Evolutionary conservation across 106 monocot genomes (phyloP).

Genomic region (Triglochin maritima): DNA sequence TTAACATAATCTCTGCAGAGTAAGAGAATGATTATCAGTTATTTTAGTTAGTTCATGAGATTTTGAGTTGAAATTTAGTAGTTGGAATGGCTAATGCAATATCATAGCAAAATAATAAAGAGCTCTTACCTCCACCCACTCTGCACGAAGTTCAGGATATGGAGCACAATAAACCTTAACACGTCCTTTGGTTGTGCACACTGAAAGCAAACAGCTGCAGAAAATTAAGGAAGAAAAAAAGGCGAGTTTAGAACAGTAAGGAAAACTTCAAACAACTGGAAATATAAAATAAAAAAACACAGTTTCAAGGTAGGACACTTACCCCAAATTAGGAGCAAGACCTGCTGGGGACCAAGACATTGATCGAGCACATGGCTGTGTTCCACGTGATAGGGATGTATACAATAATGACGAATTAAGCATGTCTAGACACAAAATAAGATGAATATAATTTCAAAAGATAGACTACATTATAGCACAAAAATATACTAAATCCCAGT

Average conservation of each 20-base stretch:
- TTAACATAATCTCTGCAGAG: too few species aligned
- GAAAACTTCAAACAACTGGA: background rate
- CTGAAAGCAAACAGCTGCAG: constrained; percentile 77
- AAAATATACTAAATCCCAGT: background rate
- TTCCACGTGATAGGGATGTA: constrained; percentile 44
- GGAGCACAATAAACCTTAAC: constrained; percentile 76
- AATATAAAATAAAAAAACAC: background rate
- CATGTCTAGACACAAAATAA: constrained; percentile 39
- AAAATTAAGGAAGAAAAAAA: background rate
- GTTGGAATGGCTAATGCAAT: too few species aligned
- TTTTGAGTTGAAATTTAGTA: too few species aligned
- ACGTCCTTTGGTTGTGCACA: constrained; percentile 72
- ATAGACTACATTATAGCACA: background rate
- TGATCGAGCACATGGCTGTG: constrained; percentile 66
- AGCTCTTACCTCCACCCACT: constrained; percentile 80
- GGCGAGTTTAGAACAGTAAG: background rate
- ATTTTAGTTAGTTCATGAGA: too few species aligned
- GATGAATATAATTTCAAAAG: background rate
- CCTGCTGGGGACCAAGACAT: constrained; percentile 88
- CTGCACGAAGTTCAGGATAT: constrained; percentile 51
- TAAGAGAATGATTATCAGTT: too few species aligned
- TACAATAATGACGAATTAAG: constrained; percentile 43
- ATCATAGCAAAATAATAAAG: too few species aligned
- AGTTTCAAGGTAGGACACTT: background rate
- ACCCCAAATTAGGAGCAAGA: constrained; percentile 74